Conservation (phyloP, 352 stramenopile genomes). For the Pythium sukuiense region DNA sequence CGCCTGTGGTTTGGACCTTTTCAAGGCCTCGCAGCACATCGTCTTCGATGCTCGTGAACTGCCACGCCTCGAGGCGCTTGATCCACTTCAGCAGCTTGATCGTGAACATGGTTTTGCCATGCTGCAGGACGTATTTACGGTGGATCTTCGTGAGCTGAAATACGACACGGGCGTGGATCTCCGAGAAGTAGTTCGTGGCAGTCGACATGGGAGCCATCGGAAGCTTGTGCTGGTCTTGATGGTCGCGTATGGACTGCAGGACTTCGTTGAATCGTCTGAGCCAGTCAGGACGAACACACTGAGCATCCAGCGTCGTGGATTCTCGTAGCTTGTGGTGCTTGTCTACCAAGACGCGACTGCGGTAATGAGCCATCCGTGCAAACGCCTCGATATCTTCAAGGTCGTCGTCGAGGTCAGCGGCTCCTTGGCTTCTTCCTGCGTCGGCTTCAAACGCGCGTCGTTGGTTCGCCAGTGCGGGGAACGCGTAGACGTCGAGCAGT, state of each 20-base stretch:
- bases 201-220: constrained; percentile 25
- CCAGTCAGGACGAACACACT: constrained; percentile 45
- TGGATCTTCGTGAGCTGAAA: constrained; percentile 41
- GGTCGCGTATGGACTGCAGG: constrained; percentile 28
- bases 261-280: constrained; percentile 39
- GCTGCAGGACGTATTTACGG: constrained; percentile 37
- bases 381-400: constrained; percentile 50
- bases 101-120: constrained; percentile 47
- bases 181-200: constrained; percentile 36
- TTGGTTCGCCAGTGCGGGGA: constrained; percentile 25
- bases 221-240: constrained; percentile 23
- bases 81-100: constrained; percentile 30
- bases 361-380: constrained; percentile 59
- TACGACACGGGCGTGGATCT: constrained; percentile 57
- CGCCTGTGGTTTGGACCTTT: constrained; percentile 25
- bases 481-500: constrained; percentile 50
- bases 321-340: constrained; percentile 29
- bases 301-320: constrained; percentile 17
- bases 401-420: constrained; percentile 36
- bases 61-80: constrained; percentile 38
- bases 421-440: not conserved
- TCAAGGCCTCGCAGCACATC: constrained; percentile 34
- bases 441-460: constrained; percentile 15
- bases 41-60: constrained; percentile 29
- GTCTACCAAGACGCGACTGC: constrained; percentile 44